Conservation (phyloP, 2,329 filamentous ascomycete genomes). For the Colletotrichum chlorophyti region DNA sequence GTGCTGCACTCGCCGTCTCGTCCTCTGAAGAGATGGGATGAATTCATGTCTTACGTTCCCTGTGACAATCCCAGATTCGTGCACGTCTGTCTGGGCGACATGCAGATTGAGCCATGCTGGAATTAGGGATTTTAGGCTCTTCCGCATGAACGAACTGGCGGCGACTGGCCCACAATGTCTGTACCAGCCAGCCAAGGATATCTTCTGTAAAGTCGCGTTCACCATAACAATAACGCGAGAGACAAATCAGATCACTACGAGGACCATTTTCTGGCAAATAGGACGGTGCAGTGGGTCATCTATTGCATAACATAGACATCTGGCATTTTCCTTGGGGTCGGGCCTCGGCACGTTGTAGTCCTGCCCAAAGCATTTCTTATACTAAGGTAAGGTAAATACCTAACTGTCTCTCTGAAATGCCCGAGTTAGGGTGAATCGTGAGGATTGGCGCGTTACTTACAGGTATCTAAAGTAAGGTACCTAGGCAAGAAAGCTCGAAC, state of each 20-base stretch:
- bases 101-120: no score
- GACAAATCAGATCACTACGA: neutral
- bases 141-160: neutral
- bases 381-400: no score
- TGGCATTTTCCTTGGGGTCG: slow-evolving; percentile 13
- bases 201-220: neutral
- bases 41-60: slow-evolving; percentile 3
- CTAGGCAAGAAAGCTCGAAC: no score
- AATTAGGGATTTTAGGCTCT: neutral
- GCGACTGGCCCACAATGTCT: neutral
- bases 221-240: slow-evolving; percentile 10
- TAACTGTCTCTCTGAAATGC: no score
- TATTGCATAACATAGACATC: no score
- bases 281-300: no score
- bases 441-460: no score
- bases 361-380: no score
- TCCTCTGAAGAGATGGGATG: slow-evolving; percentile 18
- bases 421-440: no score
- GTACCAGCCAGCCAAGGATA: neutral
- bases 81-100: neutral
- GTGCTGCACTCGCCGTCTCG: slow-evolving; percentile 24
- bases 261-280: neutral
- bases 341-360: no score
- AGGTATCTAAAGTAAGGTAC: no score
- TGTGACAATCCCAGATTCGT: neutral